Conservation (phyloP, 306 rosid genomes). For the Malus asiatica region DNA sequence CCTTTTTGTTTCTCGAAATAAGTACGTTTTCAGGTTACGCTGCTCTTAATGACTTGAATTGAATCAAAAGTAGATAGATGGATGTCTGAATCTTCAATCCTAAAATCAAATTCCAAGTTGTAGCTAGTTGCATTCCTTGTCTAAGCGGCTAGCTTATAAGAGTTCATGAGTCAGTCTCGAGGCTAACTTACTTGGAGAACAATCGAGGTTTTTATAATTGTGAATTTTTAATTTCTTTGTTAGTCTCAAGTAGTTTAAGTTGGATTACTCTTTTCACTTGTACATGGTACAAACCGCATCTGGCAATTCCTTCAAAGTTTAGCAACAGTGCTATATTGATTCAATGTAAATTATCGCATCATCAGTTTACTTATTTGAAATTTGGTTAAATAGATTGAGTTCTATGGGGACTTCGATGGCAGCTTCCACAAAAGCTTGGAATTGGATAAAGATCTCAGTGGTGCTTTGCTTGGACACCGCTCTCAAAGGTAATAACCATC, state of each 20-base stretch:
- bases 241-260: background rate
- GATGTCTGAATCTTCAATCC: background rate
- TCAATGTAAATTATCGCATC: background rate
- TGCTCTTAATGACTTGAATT: background rate
- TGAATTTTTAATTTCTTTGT: background rate
- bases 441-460: slow-evolving; percentile 73
- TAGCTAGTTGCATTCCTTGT: background rate
- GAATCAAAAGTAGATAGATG: background rate
- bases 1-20: no score
- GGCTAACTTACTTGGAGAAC: background rate
- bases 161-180: background rate
- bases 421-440: slow-evolving; percentile 88
- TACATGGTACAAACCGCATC: background rate
- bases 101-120: background rate
- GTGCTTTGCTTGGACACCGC: slow-evolving; percentile 85
- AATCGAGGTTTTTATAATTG: background rate
- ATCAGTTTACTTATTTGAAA: background rate
- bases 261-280: background rate
- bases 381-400: slow-evolving; percentile 55
- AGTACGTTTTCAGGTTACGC: background rate
- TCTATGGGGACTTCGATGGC: slow-evolving; percentile 92
- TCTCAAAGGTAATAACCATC: slow-evolving; percentile 55
- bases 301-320: background rate
- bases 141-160: background rate
- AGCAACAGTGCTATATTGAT: background rate